Evolutionary conservation across 257 asterid genomes (phyloP), one percentile per base, ranked within the genome.

Genomic region (Rhazya stricta): DNA sequence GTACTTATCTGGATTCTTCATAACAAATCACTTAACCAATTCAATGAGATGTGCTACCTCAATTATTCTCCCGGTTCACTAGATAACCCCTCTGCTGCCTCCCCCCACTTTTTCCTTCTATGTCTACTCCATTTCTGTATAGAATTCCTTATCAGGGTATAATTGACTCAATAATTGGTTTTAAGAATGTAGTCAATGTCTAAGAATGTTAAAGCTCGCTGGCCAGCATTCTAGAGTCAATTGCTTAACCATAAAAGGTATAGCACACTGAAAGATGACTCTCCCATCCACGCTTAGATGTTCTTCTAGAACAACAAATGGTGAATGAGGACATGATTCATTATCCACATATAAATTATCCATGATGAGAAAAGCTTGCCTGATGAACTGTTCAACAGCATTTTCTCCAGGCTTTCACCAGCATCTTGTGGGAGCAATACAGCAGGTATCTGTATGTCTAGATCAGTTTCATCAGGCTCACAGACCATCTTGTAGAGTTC

Each of bases 401-500:
- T 83, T 80, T 88, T 88, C 71, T 87, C 87, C 82, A 91, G 79
- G 5, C 81, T 87, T 67, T 78, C 79, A 51, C 98, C 98, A 63
- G 97, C 98, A 88, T 93, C 94, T 69, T 76, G 93, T 15, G 97
- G 97, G 69, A 93, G 97, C 89, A 93, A 86, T 73, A 93, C 86
- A 71, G 93, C 94, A 69, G 90, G 96, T 51, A 93, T 93, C 77
- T 84, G 81, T 74, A 93, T 91, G 66, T 89, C 96, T 54, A 93
- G 84, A 84, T 91, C 95, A 32, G 94, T 91, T 84, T 93, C 98
- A 79, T 89, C 91, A 32, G 93, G 88, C 79, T 91, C 96, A 81
- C 98, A 93, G 69, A 91, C 95, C 98, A 93, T 93, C 89, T 93
- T 93, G 92, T 88, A 93, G 41, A 93, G 98, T 83, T 91, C 98